Conservation (phyloP, 1,284 basidiomycete genomes). For the Thecaphora frezii region DNA sequence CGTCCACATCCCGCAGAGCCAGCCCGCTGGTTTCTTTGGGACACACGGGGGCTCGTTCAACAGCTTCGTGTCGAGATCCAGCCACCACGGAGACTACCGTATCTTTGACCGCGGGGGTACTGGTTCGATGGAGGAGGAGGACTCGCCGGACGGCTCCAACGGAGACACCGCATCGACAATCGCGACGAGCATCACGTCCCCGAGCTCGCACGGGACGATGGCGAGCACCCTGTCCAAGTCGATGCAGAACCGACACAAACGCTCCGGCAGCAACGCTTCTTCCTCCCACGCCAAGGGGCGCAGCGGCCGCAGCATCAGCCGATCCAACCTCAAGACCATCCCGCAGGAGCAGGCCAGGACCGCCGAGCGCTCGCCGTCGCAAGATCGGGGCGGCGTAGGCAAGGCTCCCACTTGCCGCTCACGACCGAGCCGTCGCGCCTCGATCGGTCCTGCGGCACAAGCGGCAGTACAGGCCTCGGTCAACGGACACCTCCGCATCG, state of each 20-base stretch:
- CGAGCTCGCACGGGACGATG: slow-evolving; percentile 28
- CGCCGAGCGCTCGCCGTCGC: slow-evolving; percentile 35
- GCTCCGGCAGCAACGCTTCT: slow-evolving; percentile 27
- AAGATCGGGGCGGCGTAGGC: slow-evolving; percentile 34
- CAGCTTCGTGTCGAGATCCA: slow-evolving; percentile 2
- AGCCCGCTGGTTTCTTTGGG: not conserved
- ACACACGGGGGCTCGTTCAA: slow-evolving; percentile 18
- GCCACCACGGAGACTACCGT: not conserved
- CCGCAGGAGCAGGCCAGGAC: slow-evolving; percentile 15
- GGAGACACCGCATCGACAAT: slow-evolving; percentile 38
- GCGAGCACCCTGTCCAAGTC: slow-evolving; percentile 26
- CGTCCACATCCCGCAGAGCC: slow-evolving; percentile 21
- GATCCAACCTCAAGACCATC: slow-evolving; percentile 14
- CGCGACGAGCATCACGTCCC: slow-evolving; percentile 37
- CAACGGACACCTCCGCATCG: slow-evolving; percentile 5
- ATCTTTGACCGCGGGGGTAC: not conserved
- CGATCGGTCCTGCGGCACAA: slow-evolving; percentile 36
- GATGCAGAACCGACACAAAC: slow-evolving; percentile 16
- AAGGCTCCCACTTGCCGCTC: slow-evolving; percentile 39
- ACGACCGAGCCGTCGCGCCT: slow-evolving; percentile 24
- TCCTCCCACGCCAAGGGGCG: slow-evolving; percentile 20
- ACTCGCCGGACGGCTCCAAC: slow-evolving; percentile 36
- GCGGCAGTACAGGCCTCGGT: slow-evolving; percentile 6
- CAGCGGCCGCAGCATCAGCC: slow-evolving; percentile 25
- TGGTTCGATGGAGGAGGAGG: slow-evolving; percentile 33